Conservation (phyloP, 2,329 filamentous ascomycete species). For the Fusarium longipes region DNA sequence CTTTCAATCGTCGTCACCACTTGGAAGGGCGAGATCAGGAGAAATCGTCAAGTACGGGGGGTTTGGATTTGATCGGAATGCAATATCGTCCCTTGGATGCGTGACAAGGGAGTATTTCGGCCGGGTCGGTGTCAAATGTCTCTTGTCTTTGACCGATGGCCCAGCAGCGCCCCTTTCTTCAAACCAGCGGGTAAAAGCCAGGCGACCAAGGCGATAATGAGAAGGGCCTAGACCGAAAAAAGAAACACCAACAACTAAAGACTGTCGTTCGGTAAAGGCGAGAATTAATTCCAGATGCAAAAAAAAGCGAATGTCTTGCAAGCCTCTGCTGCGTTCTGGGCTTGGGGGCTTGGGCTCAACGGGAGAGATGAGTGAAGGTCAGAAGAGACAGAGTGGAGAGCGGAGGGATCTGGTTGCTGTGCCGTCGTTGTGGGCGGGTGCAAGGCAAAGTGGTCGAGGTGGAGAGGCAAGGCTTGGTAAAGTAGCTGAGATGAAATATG, state of each 20-base stretch:
- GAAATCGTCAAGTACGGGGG: constrained; percentile 6
- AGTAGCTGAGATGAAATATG: constrained; percentile 20
- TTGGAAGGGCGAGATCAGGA: constrained; percentile 20
- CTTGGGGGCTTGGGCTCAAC: constrained; percentile 9
- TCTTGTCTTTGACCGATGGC: constrained; percentile 29
- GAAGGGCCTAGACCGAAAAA: background rate
- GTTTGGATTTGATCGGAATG: constrained; percentile 28
- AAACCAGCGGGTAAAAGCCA: constrained; percentile 16
- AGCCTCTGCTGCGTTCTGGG: constrained; percentile 30
- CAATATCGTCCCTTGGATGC: constrained; percentile 29
- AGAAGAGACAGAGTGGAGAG: constrained; percentile 32
- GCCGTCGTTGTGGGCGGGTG: constrained; percentile 36
- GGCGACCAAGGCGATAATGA: constrained; percentile 4
- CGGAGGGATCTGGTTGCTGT: constrained; percentile 42
- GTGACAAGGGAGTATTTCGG: constrained; percentile 15
- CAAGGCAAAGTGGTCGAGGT: constrained; percentile 15
- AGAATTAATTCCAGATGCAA: constrained; percentile 16
- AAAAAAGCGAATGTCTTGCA: constrained; percentile 34
- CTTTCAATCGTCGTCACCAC: constrained; percentile 13
- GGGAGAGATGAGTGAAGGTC: constrained; percentile 15
- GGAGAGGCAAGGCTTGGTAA: constrained; percentile 4
- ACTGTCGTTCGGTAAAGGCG: constrained; percentile 2
- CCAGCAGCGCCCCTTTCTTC: constrained; percentile 34
- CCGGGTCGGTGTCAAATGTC: constrained; percentile 31
- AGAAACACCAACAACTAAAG: constrained; percentile 14